A percentile compares a stretch with the other conserved stretches of the same genome.
Evolutionary conservation across 352 stramenopile genomes (phyloP).

Genomic region (Phytopythium sindhum): DNA sequence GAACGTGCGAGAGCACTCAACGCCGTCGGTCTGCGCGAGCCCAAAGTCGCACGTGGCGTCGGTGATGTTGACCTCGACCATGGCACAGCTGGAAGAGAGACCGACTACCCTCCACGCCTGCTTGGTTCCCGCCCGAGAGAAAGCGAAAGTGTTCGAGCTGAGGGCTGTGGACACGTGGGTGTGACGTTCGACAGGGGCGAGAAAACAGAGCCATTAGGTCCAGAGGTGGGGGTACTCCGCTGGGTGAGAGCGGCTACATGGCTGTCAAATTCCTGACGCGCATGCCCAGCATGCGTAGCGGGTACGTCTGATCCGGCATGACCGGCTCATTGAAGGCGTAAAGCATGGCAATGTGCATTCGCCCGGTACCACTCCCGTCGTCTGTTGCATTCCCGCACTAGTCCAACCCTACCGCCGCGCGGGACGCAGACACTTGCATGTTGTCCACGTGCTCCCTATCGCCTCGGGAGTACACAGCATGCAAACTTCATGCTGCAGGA

Average conservation of each 20-base stretch:
- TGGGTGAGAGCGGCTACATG: not conserved
- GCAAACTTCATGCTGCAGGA: no score
- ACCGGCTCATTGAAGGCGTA: not conserved
- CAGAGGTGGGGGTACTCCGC: not conserved
- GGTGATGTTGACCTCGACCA: slow-evolving; percentile 21
- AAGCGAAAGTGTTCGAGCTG: not conserved
- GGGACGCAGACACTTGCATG: no score
- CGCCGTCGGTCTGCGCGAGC: slow-evolving; percentile 17
- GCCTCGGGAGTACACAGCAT: no score
- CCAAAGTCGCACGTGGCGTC: slow-evolving; percentile 25
- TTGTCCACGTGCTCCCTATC: no score
- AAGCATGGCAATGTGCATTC: not conserved
- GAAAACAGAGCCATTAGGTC: not conserved
- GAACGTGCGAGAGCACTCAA: slow-evolving; percentile 16
- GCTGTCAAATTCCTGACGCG: not conserved
- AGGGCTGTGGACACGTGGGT: not conserved
- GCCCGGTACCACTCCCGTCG: no score
- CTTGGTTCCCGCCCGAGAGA: not conserved
- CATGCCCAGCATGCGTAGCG: not conserved
- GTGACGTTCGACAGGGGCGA: not conserved
- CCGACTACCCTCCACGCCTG: not conserved
- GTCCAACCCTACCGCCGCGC: not conserved
- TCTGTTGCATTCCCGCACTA: not conserved
- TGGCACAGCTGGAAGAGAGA: not conserved
- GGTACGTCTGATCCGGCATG: not conserved